Evolutionary conservation across 495 filamentous ascomycete genomes (phyloP).

Genomic region (Clohesyomyces aquaticus): DNA sequence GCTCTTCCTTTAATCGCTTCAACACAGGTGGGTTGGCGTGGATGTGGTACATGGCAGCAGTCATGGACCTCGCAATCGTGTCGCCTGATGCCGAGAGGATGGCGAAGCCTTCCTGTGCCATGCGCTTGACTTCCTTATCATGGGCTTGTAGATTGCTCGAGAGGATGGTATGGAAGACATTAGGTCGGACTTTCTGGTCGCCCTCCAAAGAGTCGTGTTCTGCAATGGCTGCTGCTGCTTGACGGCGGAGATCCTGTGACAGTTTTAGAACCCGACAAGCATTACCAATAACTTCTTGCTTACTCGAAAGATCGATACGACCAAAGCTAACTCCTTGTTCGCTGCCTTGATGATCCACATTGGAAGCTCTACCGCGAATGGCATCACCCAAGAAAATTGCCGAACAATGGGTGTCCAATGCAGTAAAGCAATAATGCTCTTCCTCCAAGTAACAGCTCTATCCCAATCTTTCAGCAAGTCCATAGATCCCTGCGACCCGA

Average conservation of each 20-base stretch:
- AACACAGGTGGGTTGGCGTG: slow-evolving; percentile 31
- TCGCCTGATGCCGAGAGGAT: slow-evolving; percentile 18
- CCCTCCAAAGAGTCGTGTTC: slow-evolving; percentile 12
- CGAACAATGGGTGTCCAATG: slow-evolving; percentile 5
- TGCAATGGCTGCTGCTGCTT: slow-evolving; percentile 2
- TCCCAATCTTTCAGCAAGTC: slow-evolving; percentile 21
- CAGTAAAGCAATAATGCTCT: slow-evolving; percentile 6
- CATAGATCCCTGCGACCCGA: slow-evolving; percentile 5
- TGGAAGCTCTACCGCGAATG: slow-evolving; percentile 1
- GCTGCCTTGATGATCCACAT: slow-evolving; percentile 4
- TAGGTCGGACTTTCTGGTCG: slow-evolving; percentile 2
- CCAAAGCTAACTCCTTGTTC: not conserved
- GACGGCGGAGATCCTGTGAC: slow-evolving; percentile 4
- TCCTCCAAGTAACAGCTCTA: slow-evolving; percentile 17
- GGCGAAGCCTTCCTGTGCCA: slow-evolving; percentile 16
- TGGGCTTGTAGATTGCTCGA: not conserved
- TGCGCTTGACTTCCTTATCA: slow-evolving; percentile 22
- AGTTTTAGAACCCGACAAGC: not conserved
- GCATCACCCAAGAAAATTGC: slow-evolving; percentile 6
- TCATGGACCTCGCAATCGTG: slow-evolving; percentile 30
- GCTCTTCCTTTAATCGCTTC: slow-evolving; percentile 9
- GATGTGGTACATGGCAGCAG: slow-evolving; percentile 42
- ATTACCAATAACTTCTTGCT: not conserved
- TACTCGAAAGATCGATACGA: slow-evolving; percentile 9
- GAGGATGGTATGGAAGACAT: slow-evolving; percentile 18